These are phyloP conservation scores for Rhodotorula paludigena DNA, from an alignment of 768 basidiomycete species.

Conservation along the genomic window DNA sequence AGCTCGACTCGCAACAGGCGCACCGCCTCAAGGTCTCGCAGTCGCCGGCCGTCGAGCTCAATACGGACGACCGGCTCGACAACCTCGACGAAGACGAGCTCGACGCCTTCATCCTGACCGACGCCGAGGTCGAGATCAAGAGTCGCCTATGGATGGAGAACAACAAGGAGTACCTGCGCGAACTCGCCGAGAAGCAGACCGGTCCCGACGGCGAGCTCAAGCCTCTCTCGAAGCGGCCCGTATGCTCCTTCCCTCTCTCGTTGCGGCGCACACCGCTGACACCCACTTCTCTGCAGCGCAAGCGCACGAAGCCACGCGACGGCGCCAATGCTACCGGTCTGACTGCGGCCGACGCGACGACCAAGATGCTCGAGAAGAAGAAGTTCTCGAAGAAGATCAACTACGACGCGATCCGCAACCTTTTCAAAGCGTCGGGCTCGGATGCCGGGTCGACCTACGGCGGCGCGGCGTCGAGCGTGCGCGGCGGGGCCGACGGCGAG, in stretches of 20 bases:
- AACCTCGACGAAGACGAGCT: constrained; percentile 90
- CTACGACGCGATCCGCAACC: constrained; percentile 76
- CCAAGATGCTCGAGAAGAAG: constrained; percentile 73
- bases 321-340: constrained; percentile 64
- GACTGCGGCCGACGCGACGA: constrained; percentile 71
- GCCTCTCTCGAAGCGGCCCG: constrained; percentile 11
- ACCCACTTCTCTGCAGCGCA: constrained; percentile 29
- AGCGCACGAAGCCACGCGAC: constrained; percentile 60
- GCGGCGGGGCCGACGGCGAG: not conserved
- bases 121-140: constrained; percentile 76
- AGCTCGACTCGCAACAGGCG: constrained; percentile 65
- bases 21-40: constrained; percentile 51
- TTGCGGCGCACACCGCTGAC: no score
- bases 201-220: constrained; percentile 37
- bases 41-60: constrained; percentile 57
- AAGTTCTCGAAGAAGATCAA: constrained; percentile 86
- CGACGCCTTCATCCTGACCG: constrained; percentile 65
- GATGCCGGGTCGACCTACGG: constrained; percentile 23
- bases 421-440: constrained; percentile 53
- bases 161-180: constrained; percentile 83
- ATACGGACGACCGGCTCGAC: constrained; percentile 23
- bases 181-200: constrained; percentile 67
- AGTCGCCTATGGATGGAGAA: constrained; percentile 91
- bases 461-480: no score
- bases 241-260: not conserved